These are phyloP conservation scores for Hygrophoropsis aurantiaca DNA, from an alignment of 768 basidiomycete species.

Conservation along the genomic window DNA sequence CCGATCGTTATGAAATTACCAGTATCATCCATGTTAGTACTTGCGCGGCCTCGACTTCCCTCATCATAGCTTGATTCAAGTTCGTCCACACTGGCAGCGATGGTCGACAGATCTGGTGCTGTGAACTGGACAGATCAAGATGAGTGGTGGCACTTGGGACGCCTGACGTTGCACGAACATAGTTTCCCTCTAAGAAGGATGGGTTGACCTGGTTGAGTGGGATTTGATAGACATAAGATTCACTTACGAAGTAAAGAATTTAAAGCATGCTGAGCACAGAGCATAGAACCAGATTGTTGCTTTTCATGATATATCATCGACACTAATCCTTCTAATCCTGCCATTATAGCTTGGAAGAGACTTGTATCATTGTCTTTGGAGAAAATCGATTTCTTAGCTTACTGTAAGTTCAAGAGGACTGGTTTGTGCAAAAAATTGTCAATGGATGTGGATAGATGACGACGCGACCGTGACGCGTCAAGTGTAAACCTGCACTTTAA, in stretches of 20 bases:
- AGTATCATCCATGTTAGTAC: conserved; percentile 91
- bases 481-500: too few relatives aligned
- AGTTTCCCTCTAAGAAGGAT: conserved; percentile 41
- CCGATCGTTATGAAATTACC: conserved; percentile 38
- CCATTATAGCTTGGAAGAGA: conserved; percentile 40
- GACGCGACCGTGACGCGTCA: too few relatives aligned
- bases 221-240: conserved; percentile 34
- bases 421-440: too few relatives aligned
- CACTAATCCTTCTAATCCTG: conserved; percentile 53
- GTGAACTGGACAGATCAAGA: conserved; percentile 54
- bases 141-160: conserved; percentile 9
- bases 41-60: conserved; percentile 40
- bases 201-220: conserved; percentile 28
- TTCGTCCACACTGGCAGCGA: conserved; percentile 66
- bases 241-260: conserved; percentile 72
- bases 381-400: too few relatives aligned
- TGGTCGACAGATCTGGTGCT: conserved; percentile 73
- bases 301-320: conserved; percentile 73
- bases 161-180: conserved; percentile 37
- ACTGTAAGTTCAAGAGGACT: too few relatives aligned
- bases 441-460: neutral
- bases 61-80: conserved; percentile 63
- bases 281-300: conserved; percentile 76
- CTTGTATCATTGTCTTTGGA: neutral
- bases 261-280: conserved; percentile 86